Evolutionary conservation across 495 filamentous ascomycete genomes (phyloP).

Genomic region (Penicillium maclennaniae): DNA sequence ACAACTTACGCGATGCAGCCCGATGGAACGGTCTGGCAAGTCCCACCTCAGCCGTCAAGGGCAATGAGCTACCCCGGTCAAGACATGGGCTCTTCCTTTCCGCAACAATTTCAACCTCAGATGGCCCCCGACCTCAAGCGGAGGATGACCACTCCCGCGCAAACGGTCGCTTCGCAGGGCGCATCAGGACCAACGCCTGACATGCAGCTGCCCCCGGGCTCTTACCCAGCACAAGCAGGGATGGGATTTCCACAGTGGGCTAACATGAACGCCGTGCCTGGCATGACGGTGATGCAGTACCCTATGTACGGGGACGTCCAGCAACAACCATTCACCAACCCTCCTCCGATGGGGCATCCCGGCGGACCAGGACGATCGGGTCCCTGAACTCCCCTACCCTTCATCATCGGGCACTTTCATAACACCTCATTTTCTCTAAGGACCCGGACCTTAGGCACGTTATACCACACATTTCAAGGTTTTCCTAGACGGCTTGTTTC

Average conservation of each 20-base stretch:
- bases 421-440: slow-evolving; percentile 5
- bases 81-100: slow-evolving; percentile 31
- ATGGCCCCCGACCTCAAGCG: slow-evolving; percentile 40
- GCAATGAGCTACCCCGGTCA: slow-evolving; percentile 41
- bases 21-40: slow-evolving; percentile 40
- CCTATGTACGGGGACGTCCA: slow-evolving; percentile 34
- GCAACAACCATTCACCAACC: slow-evolving; percentile 29
- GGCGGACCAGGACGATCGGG: slow-evolving; percentile 23
- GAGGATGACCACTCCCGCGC: slow-evolving; percentile 42
- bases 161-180: slow-evolving; percentile 27
- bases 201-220: slow-evolving; percentile 29
- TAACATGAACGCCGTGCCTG: slow-evolving; percentile 33
- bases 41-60: slow-evolving; percentile 29
- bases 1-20: slow-evolving; percentile 36
- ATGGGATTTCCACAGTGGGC: slow-evolving; percentile 40
- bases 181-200: slow-evolving; percentile 24
- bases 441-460: slow-evolving; percentile 16
- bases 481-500: slow-evolving; percentile 31
- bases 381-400: slow-evolving; percentile 1
- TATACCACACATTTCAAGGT: slow-evolving; percentile 16
- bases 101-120: slow-evolving; percentile 29
- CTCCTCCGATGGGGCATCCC: slow-evolving; percentile 37
- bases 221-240: slow-evolving; percentile 31
- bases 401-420: background rate
- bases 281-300: slow-evolving; percentile 37